Conservation (phyloP, 768 basidiomycete species). For the Suillus plorans region DNA sequence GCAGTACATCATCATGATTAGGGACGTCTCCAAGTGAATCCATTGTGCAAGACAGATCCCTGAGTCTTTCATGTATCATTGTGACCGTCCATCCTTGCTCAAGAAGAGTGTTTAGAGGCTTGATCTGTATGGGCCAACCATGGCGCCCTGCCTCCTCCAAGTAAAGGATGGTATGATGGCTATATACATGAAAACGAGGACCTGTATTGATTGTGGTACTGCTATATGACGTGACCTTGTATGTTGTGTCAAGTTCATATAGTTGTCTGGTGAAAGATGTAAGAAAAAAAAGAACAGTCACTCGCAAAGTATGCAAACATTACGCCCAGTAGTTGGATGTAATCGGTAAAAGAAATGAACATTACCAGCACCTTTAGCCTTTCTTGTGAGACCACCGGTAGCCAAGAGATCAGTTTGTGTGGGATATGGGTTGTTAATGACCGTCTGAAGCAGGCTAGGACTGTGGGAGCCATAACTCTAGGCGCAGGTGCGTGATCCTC, state of each 20-base stretch:
- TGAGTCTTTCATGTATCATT: neutral
- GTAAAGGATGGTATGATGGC: neutral
- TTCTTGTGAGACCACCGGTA: neutral
- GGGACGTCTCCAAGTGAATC: neutral
- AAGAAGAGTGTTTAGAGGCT: neutral
- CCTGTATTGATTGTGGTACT: neutral
- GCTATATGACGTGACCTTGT: neutral
- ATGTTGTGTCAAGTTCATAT: neutral
- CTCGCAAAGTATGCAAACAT: neutral
- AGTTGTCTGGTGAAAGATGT: neutral
- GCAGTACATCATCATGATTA: neutral
- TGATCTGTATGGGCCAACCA: neutral
- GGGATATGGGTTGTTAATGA: neutral
- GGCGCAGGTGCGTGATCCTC: neutral
- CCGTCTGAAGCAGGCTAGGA: neutral
- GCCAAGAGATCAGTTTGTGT: neutral
- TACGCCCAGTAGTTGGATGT: neutral
- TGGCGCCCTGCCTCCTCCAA: neutral
- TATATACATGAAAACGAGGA: neutral
- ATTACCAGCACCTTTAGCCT: neutral
- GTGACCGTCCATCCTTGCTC: neutral
- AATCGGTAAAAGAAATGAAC: neutral
- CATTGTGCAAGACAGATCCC: neutral
- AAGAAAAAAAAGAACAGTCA: neutral
- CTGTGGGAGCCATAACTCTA: neutral